Base-by-base conservation (phyloP, 495 filamentous ascomycete genomes). In the Penicillium maclennaniae region DNA sequence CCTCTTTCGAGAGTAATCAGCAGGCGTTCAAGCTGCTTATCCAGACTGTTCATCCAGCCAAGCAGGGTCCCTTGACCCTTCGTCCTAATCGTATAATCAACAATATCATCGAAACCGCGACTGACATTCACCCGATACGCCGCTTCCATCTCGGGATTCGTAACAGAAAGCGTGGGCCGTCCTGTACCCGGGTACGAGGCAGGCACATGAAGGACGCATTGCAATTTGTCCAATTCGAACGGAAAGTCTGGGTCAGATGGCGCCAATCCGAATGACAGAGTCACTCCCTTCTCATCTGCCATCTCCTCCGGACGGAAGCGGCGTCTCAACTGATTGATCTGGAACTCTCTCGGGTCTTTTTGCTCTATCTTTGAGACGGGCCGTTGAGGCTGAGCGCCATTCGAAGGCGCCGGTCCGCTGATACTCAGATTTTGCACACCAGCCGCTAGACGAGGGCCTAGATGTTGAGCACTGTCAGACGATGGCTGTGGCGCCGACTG, bases 211-310 rank as follows among this genome's bases (percentile, higher is more conserved):
- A 96, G 72, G 2, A 81, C 72, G 61, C 89, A 91, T 50, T 87
- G 74, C n/a, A 95, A 71, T 19, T 75, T 74, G 10, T 85, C 79
- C 54, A 95, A 70, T 19, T 91, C 87, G 54, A 88, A 95, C 6
- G 89, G 85, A 54, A 92, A 92, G 62, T 95, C 89, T 0, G 89
- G 89, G 62, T 95, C 91, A n/a, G 89, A 92, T 6, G 91, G 91
- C 14, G 66, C 69, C 49, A 96, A 57, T 19, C 72, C 75, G 65
- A 95, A 88, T 0, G 70, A 66, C 19, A 92, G 67, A 14, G 77
- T 76, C 7, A 77, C 82, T 12, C 78, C 81, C 46, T 77, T 71
- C 31, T 77, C 66, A 48, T 79, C 68, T 9, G 68, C 70, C 15
- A 69, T 72, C 60, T 89, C 82, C 17, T 75, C 73, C 26, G 87